Percentiles rank a stretch among this genome's conserved stretches.
phyloP scores from a whole-genome alignment of 169 alveolate species.

The Babesia bovis region DNA sequence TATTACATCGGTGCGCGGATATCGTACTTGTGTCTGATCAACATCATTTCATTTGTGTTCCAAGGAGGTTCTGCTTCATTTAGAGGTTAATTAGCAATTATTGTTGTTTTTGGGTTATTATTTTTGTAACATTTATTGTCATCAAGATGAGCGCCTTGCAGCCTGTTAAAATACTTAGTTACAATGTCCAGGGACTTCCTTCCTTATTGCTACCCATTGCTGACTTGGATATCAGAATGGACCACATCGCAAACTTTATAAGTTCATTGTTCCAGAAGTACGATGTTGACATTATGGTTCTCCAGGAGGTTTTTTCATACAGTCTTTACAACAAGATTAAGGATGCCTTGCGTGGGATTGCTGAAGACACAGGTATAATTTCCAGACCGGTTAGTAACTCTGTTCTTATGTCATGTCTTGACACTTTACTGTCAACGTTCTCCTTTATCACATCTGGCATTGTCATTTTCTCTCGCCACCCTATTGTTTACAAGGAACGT shows the following conservation, averaged over 20 bases:
- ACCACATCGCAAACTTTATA: slow-evolving; percentile 24
- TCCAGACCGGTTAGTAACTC: slow-evolving; percentile 1
- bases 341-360: slow-evolving; percentile 16
- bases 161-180: slow-evolving; percentile 56
- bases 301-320: slow-evolving; percentile 67
- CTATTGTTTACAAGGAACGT: slow-evolving; percentile 16
- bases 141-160: neutral
- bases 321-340: slow-evolving; percentile 28
- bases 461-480: slow-evolving; percentile 43
- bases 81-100: no score
- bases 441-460: slow-evolving; percentile 38
- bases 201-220: slow-evolving; percentile 21
- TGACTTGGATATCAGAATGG: slow-evolving; percentile 3
- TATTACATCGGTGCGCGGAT: no score
- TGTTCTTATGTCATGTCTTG: neutral
- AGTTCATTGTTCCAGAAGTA: slow-evolving; percentile 39
- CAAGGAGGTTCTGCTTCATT: no score
- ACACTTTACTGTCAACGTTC: neutral
- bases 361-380: slow-evolving; percentile 57
- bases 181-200: slow-evolving; percentile 71
- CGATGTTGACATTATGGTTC: slow-evolving; percentile 60
- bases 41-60: no score
- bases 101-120: no score
- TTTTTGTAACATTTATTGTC: no score
- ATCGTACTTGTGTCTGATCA: no score